phyloP scores from a whole-genome alignment of 176 grass and related monocot species.

The Tuctoria greenei region DNA sequence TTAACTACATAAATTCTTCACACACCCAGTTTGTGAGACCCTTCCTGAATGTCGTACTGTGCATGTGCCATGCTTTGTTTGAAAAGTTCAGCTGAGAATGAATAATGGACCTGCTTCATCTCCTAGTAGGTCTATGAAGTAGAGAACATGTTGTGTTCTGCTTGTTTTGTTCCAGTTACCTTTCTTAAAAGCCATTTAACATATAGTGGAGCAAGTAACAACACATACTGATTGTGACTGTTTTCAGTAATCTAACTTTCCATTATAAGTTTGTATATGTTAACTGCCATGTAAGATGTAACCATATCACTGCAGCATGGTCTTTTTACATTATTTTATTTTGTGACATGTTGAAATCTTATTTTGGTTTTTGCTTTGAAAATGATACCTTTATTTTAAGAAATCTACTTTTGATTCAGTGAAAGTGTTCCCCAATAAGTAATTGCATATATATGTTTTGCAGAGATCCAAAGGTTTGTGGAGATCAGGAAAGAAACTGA shows the following conservation, averaged over 20 bases:
- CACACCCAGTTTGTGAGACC: background rate
- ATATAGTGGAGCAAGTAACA: background rate
- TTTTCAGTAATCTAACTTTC: constrained; percentile 30
- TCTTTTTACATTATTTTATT: background rate
- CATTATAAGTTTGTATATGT: constrained; percentile 2
- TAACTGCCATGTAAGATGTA: background rate
- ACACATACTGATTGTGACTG: background rate
- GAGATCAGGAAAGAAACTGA: constrained; percentile 51
- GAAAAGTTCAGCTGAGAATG: constrained; percentile 2
- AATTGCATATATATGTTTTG: constrained; percentile 27
- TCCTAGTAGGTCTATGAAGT: constrained; percentile 5
- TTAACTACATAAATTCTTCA: constrained; percentile 7
- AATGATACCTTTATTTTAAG: background rate
- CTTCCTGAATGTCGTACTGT: background rate
- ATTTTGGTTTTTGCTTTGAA: background rate
- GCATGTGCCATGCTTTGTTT: background rate
- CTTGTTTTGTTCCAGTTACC: constrained; percentile 3
- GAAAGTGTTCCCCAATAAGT: constrained; percentile 21
- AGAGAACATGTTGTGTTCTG: constrained; percentile 8
- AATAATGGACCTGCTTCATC: background rate
- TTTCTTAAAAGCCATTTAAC: constrained; percentile 2
- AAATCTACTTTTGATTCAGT: background rate
- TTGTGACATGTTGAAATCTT: constrained; percentile 20
- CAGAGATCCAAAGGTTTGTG: constrained; percentile 74
- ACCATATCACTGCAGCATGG: background rate